Percentiles rank a stretch among this genome's conserved stretches.
Evolutionary conservation across 345 rosid genomes (phyloP).

Genomic region (Aquilaria yunnanensis): DNA sequence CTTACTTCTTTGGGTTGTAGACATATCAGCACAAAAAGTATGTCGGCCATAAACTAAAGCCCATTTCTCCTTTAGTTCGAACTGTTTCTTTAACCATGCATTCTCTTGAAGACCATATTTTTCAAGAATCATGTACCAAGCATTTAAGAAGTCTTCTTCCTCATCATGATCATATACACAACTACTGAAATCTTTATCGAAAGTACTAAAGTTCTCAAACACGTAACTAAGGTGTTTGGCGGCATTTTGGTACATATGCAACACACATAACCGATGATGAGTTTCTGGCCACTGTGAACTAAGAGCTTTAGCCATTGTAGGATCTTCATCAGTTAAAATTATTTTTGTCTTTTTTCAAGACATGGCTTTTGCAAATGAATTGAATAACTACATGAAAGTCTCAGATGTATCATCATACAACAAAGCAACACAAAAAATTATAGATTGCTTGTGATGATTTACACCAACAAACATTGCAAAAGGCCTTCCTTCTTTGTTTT

Average conservation of each 20-base stretch:
- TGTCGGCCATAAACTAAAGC: too few relatives aligned
- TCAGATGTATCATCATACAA: slow-evolving; percentile 1
- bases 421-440: background rate
- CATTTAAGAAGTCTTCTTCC: too few relatives aligned
- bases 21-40: too few relatives aligned
- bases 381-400: slow-evolving; percentile 1
- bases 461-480: background rate
- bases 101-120: too few relatives aligned
- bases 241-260: background rate
- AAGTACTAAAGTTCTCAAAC: too few relatives aligned
- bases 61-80: too few relatives aligned
- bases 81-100: too few relatives aligned
- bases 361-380: slow-evolving; percentile 4
- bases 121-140: too few relatives aligned
- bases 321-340: background rate
- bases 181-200: too few relatives aligned
- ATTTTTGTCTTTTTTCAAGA: slow-evolving; percentile 1
- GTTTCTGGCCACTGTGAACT: background rate
- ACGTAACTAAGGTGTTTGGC: too few relatives aligned
- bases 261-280: background rate
- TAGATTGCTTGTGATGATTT: background rate
- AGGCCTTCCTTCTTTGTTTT: background rate
- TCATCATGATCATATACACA: too few relatives aligned
- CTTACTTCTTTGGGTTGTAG: too few relatives aligned
- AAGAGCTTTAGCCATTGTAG: slow-evolving; percentile 9